These are phyloP conservation scores for Rhynchospora tenuis DNA, from an alignment of 176 grass and related monocot species.

Conservation along the genomic window DNA sequence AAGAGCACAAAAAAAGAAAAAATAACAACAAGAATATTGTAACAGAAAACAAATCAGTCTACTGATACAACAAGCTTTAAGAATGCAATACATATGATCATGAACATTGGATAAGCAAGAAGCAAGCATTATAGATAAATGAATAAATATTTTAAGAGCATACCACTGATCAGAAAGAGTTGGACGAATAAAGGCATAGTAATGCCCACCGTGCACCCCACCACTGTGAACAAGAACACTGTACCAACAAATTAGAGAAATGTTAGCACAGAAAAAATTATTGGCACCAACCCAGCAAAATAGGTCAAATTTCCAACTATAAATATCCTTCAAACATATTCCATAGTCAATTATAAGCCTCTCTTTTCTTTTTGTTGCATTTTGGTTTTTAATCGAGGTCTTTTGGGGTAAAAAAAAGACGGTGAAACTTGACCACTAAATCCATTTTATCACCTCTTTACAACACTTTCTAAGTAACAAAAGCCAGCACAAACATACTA, in stretches of 20 bases:
- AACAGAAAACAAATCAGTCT: neutral
- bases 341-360: neutral
- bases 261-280: constrained; percentile 30
- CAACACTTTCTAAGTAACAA: neutral
- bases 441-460: neutral
- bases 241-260: constrained; percentile 25
- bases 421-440: neutral
- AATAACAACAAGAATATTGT: neutral
- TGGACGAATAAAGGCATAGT: constrained; percentile 89
- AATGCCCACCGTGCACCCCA: constrained; percentile 89
- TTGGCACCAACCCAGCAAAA: neutral
- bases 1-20: neutral
- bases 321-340: neutral
- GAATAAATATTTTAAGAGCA: constrained; percentile 18
- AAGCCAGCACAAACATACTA: neutral
- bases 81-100: neutral
- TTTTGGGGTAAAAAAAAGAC: neutral
- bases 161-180: constrained; percentile 79
- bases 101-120: neutral
- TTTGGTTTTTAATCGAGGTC: neutral
- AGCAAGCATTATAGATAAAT: neutral
- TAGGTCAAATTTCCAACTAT: neutral
- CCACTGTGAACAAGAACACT: constrained; percentile 98
- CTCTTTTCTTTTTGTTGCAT: neutral
- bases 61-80: neutral